Base-by-base conservation (phyloP, 1,139 yeast species). In the Saccharomycopsis hybrid region DNA sequence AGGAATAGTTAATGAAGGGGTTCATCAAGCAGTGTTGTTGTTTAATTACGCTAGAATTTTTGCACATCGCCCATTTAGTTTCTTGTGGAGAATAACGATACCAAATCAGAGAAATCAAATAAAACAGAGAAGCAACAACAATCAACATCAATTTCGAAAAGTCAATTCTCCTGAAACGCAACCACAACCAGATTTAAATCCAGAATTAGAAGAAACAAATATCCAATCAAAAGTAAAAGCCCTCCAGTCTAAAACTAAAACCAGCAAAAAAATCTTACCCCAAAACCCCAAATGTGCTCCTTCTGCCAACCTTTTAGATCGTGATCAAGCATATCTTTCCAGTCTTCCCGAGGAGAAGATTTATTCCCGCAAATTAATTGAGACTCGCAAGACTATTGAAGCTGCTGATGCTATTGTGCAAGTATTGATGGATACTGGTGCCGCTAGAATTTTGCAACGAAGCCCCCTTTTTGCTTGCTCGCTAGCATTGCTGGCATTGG, bases 381-480 rank as follows among this genome's bases (percentile, higher is more conserved):
- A 73, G 55, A 75, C 80, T 0, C 65, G 77, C 54, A 73, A 73
- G 55, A 73, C 78, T 1, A 74, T 75, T 24, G 78, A 72, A 44
- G 75, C 77, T 13, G 78, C 80, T 1, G 73, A 73, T 41, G 64
- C 72, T 25, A 70, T 74, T n/a, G 70, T 73, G 2, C 70, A 66
- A 50, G 63, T 72, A 2, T 60, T 74, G 9, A 65, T 75, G 8
- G 77, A 73, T 54, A 72, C 78, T 2, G 69, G 70, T 52, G 70
- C 78, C 0, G 61, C 71, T 0, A 62, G 66, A 43, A 68, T 74
- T 0, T 53, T 66, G 24, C 65, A 68, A 37, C 62, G 80, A 57
- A 73, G 78, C 0, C 78, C 78, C 2, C 62, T 75, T 47, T 68
- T 68, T 58, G 78, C 78, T 0, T 75, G 80, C 56, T 72, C 78